phyloP scores from a whole-genome alignment of 2,329 filamentous ascomycete species.

The Curvularia sp. region DNA sequence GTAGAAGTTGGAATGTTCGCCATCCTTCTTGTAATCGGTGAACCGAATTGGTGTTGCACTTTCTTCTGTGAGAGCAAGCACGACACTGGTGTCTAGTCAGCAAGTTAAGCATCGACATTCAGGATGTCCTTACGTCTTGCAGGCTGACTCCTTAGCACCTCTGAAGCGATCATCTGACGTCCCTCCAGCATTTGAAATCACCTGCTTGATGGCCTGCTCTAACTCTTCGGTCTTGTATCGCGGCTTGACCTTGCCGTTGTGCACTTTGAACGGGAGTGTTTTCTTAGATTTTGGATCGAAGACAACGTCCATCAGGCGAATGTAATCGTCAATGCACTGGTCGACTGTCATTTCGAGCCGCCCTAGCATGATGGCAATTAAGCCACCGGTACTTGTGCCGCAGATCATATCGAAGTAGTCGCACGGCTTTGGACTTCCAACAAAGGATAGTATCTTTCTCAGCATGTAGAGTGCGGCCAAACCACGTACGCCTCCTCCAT shows the following conservation, averaged over 20 bases:
- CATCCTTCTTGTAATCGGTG: slow-evolving; percentile 11
- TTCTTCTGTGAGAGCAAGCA: slow-evolving; percentile 15
- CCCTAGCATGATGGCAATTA: slow-evolving; percentile 29
- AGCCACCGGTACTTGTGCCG: slow-evolving; percentile 30
- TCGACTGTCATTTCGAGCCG: slow-evolving; percentile 26
- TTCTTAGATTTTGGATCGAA: slow-evolving; percentile 19
- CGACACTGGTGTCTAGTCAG: slow-evolving; percentile 10
- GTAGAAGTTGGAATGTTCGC: slow-evolving; percentile 18
- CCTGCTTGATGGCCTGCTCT: slow-evolving; percentile 20
- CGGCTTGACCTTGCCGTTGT: slow-evolving; percentile 18
- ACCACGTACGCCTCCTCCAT: slow-evolving; percentile 18
- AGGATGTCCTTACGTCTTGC: slow-evolving; percentile 11
- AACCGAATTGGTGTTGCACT: slow-evolving; percentile 9
- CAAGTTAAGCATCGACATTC: too few species aligned
- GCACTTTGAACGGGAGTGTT: slow-evolving; percentile 7
- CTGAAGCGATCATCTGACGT: slow-evolving; percentile 13
- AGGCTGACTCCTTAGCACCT: slow-evolving; percentile 10
- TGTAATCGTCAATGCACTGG: slow-evolving; percentile 23
- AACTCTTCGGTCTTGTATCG: slow-evolving; percentile 21
- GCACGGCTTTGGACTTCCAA: slow-evolving; percentile 22
- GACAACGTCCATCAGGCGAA: slow-evolving; percentile 13
- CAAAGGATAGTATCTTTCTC: slow-evolving; percentile 12
- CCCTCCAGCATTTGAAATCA: slow-evolving; percentile 7
- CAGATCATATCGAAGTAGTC: slow-evolving; percentile 32
- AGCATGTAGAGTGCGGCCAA: slow-evolving; percentile 16